Evolutionary conservation across 2,329 filamentous ascomycete species (phyloP), one percentile per base, ranked within the genome.

Genomic region (Orbilia ellipsospora): DNA sequence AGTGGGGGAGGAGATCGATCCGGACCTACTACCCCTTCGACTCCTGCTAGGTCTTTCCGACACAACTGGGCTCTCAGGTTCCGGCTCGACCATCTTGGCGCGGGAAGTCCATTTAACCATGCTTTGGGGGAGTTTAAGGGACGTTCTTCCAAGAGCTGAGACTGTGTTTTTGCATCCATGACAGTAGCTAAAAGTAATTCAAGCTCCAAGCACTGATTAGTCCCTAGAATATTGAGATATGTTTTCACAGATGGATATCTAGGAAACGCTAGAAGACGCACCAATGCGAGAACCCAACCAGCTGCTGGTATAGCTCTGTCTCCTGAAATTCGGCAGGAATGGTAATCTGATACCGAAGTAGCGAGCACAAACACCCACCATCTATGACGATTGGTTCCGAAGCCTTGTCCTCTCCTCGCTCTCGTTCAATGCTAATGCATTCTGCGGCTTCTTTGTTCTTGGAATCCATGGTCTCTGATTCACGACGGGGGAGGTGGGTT

Each of bases 211-310:
- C 1, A 1, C 13, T 48, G 15, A 15, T 48, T n/a, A 48, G 44
- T 3, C 13, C 1, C 16, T 2, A 15, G 4, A n/a, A 2, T n/a
- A 5, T 48, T n/a, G 44, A 48, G 4, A 4, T 48, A n/a, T n/a
- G 1, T 6, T 4, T 48, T 6, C 16, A n/a, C 1, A 15, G 1
- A 48, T n/a, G 16, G 6, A 2, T 18, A 18, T 7, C 16, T 48
- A 6, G 31, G 42, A 65, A 40, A 45, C 20, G 18, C n/a, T 12
- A 50, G 2, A 36, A n/a, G n/a, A 61, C 69, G 50, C 31, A 75
- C 72, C 72, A 75, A 48, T 75, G 72, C 8, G 64, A 51, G 40
- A 75, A 75, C 12, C 72, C 72, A 42, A 75, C 72, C 12, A 75
- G 48, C 18, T 75, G 50, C 6, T 69, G 23, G 26, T 69, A 75